These are phyloP conservation scores for Rhizodiscina lignyota DNA, from an alignment of 495 filamentous ascomycete genomes.

Conservation along the genomic window DNA sequence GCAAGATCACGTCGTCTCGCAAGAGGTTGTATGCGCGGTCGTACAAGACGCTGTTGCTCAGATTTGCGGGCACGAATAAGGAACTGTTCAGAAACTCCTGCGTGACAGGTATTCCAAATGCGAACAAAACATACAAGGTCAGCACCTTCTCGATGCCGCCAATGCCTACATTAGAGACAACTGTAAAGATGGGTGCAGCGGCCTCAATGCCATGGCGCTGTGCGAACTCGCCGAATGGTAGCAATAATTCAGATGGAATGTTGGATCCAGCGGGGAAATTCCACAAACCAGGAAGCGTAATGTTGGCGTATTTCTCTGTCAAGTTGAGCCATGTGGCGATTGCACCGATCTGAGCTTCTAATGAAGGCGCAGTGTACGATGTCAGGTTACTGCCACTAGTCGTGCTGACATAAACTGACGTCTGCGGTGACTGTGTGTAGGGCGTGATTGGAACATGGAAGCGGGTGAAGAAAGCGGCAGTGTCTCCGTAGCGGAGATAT, in stretches of 20 bases:
- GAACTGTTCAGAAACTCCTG: not conserved
- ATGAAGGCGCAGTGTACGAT: conserved; percentile 3
- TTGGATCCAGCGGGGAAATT: conserved; percentile 2
- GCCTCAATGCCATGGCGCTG: not conserved
- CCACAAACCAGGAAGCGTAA: conserved; percentile 7
- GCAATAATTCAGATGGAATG: conserved; percentile 4
- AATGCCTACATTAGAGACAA: conserved; percentile 3
- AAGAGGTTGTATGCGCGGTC: conserved; percentile 4
- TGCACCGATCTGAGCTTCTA: not conserved
- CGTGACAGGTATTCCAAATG: conserved; percentile 4
- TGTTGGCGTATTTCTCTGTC: conserved; percentile 2
- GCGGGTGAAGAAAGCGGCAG: conserved; percentile 5
- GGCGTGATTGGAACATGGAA: conserved; percentile 1
- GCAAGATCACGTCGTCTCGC: conserved; percentile 2
- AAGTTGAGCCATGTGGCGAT: conserved; percentile 2
- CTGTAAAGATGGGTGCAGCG: conserved; percentile 1
- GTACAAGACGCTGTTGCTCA: conserved; percentile 8
- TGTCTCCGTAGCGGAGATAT: conserved; percentile 3
- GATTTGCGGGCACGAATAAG: too few relatives aligned
- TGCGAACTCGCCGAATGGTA: conserved; percentile 6
- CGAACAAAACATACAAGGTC: conserved; percentile 3
- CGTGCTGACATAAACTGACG: conserved; percentile 5
- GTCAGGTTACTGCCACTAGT: conserved; percentile 1
- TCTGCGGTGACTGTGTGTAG: not conserved
- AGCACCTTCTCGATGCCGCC: conserved; percentile 3